Conservation (phyloP, 768 basidiomycete genomes). For the Mycena galericulata region DNA sequence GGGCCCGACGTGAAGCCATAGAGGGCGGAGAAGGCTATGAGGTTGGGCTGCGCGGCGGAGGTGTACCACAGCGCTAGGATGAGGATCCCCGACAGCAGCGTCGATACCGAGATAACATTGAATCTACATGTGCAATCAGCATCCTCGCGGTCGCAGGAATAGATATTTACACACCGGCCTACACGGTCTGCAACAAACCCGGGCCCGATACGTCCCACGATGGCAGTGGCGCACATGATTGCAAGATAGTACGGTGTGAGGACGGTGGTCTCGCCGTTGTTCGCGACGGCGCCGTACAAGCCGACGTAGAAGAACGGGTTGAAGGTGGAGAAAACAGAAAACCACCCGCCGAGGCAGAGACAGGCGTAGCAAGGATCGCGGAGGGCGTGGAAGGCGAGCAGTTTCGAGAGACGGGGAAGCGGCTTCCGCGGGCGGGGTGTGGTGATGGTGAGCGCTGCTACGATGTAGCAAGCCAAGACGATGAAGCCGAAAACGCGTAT, state of each 20-base stretch:
- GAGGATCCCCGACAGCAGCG: constrained; percentile 35
- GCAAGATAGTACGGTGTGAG: too few relatives aligned
- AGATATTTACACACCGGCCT: constrained; percentile 41
- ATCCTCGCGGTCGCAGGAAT: too few relatives aligned
- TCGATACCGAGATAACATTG: constrained; percentile 33
- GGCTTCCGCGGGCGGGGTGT: constrained; percentile 40
- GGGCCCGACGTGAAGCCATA: too few relatives aligned
- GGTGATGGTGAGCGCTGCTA: constrained; percentile 41
- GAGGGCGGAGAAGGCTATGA: too few relatives aligned
- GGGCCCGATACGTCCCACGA: constrained; percentile 42
- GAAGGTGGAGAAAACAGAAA: constrained; percentile 40
- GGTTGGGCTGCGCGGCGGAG: too few relatives aligned
- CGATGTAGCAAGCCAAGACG: constrained; percentile 34
- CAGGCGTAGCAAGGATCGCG: constrained; percentile 36
- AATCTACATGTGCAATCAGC: too few relatives aligned
- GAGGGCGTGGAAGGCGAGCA: constrained; percentile 40
- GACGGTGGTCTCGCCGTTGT: too few relatives aligned
- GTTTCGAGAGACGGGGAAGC: constrained; percentile 29
- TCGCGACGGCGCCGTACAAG: too few relatives aligned
- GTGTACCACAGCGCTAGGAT: constrained; percentile 42
- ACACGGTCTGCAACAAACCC: constrained; percentile 38
- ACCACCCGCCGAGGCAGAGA: constrained; percentile 39
- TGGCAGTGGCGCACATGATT: too few relatives aligned
- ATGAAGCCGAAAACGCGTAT: constrained; percentile 42
- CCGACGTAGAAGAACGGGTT: too few relatives aligned